These are phyloP conservation scores for Biscutella auriculata DNA, from an alignment of 441 rosid genomes.

Conservation along the genomic window DNA sequence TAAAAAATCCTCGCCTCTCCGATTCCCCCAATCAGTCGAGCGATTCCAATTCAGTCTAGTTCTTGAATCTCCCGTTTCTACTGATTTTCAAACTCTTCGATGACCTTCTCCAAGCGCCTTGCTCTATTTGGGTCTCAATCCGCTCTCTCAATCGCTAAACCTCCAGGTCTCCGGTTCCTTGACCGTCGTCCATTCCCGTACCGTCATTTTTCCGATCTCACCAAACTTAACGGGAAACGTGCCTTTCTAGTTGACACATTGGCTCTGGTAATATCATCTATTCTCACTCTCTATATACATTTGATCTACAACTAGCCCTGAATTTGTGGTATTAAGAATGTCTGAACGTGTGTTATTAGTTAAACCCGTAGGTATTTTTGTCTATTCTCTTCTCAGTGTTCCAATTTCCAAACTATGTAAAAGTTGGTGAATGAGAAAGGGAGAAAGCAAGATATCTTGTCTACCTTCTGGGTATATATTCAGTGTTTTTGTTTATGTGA, in stretches of 20 bases:
- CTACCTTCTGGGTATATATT: not conserved
- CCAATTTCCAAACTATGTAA: no score
- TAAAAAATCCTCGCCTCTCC: not conserved
- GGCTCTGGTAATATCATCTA: constrained; percentile 44
- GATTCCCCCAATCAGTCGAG: not conserved
- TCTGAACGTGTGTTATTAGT: not conserved
- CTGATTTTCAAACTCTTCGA: constrained; percentile 3
- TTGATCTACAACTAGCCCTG: constrained; percentile 1
- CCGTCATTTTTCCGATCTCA: constrained; percentile 50
- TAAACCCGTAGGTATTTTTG: no score
- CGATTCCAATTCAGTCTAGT: not conserved
- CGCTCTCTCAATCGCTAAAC: constrained; percentile 17
- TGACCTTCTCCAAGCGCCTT: constrained; percentile 41
- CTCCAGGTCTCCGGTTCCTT: constrained; percentile 19
- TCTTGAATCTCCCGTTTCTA: not conserved
- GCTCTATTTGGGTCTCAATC: constrained; percentile 32
- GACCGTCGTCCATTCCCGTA: constrained; percentile 20
- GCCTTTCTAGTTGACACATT: constrained; percentile 90
- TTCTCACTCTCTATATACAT: not conserved
- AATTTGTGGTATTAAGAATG: not conserved
- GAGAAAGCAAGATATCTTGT: not conserved
- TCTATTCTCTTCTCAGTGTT: no score
- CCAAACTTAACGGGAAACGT: constrained; percentile 49
- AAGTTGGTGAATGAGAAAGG: not conserved
- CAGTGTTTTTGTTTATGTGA: not conserved